A percentile compares a stretch with the other conserved stretches of the same genome.
These are phyloP conservation scores for Prunus fruticosa DNA, from an alignment of 306 rosid species.

Conservation along the genomic window DNA sequence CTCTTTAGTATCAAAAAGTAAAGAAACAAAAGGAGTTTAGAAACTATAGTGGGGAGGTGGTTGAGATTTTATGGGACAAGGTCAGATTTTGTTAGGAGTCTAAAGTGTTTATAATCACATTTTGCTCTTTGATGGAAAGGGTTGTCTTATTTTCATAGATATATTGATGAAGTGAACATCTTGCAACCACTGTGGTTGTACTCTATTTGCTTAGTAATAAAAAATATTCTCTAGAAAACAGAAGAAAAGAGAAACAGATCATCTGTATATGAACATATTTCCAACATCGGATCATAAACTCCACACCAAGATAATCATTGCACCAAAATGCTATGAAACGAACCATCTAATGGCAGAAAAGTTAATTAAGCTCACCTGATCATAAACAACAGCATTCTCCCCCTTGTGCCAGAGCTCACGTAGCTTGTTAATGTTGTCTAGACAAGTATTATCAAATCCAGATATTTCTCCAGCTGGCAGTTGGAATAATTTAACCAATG, in stretches of 20 bases:
- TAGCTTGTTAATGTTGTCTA: conserved; percentile 48
- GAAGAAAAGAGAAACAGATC: neutral
- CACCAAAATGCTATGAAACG: neutral
- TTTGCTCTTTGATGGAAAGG: neutral
- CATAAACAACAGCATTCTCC: conserved; percentile 56
- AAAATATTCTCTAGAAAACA: neutral
- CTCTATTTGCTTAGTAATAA: neutral
- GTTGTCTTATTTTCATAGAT: neutral
- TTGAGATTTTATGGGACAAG: neutral
- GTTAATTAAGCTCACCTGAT: conserved; percentile 39
- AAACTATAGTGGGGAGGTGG: neutral
- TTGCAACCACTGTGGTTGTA: neutral
- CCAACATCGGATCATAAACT: neutral
- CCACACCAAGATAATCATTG: neutral
- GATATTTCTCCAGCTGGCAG: conserved; percentile 30
- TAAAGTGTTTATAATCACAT: neutral
- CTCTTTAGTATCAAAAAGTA: no score
- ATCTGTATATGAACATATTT: neutral
- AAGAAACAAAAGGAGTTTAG: neutral
- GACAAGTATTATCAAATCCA: conserved; percentile 27
- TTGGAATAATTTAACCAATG: conserved; percentile 33
- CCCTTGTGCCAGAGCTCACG: conserved; percentile 43
- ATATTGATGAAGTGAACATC: neutral
- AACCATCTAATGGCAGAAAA: neutral
- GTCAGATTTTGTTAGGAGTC: neutral